These are phyloP conservation scores for Vaucheria bursata DNA, from an alignment of 352 stramenopile species.

Conservation along the genomic window DNA sequence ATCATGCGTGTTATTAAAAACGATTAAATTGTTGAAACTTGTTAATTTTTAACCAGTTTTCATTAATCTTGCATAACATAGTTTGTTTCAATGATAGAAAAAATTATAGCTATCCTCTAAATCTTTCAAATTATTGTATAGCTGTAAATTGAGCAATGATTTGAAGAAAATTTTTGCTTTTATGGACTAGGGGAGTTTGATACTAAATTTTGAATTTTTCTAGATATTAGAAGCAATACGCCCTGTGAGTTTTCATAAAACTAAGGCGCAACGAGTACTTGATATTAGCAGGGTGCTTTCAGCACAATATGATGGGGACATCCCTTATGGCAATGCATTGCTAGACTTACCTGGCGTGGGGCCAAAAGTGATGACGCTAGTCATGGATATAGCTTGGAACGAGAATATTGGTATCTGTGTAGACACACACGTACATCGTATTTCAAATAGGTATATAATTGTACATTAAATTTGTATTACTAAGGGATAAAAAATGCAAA, in stretches of 20 bases:
- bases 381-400: conserved; percentile 36
- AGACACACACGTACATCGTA: conserved; percentile 38
- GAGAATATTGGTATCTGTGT: conserved; percentile 40
- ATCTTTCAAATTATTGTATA: too few species aligned
- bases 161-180: too few species aligned
- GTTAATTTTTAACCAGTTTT: too few species aligned
- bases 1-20: too few species aligned
- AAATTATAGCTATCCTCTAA: too few species aligned
- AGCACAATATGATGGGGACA: not conserved
- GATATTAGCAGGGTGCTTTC: not conserved
- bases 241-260: conserved; percentile 12
- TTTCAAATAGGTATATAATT: not conserved
- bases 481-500: too few species aligned
- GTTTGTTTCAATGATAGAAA: too few species aligned
- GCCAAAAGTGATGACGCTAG: conserved; percentile 38
- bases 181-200: too few species aligned
- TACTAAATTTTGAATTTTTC: too few species aligned
- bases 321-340: not conserved
- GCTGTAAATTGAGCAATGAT: too few species aligned
- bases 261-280: not conserved
- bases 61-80: too few species aligned
- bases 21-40: too few species aligned
- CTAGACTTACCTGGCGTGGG: conserved; percentile 39
- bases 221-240: not conserved
- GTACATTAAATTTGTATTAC: not conserved